Evolutionary conservation across 108 stramenopile species (phyloP).

Genomic region (Nitzschia sp.): DNA sequence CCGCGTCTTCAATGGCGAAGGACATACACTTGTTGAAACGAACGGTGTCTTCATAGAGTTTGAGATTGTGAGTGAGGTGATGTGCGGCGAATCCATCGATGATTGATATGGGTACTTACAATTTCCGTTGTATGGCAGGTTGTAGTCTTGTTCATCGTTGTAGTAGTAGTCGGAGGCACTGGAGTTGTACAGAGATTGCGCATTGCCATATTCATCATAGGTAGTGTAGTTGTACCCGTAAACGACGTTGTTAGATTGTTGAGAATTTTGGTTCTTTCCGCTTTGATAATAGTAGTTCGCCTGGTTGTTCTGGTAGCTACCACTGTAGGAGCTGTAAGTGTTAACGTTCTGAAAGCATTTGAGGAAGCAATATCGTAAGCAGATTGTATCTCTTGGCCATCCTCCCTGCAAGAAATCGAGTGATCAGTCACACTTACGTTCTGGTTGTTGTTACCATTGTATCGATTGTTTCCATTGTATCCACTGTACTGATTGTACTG

Average conservation of each 20-base stretch:
- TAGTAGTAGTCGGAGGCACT: too few species aligned
- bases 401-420: not conserved
- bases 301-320: not conserved
- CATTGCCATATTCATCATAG: too few species aligned
- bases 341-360: not conserved
- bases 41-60: constrained; percentile 13
- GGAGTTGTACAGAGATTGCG: too few species aligned
- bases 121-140: constrained; percentile 14
- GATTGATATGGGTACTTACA: too few species aligned
- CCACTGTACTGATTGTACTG: too few species aligned
- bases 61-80: not conserved
- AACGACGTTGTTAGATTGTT: not conserved
- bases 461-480: not conserved
- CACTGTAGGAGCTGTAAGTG: too few species aligned
- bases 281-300: not conserved
- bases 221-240: not conserved
- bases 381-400: too few species aligned
- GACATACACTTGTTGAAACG: constrained; percentile 17
- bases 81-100: not conserved
- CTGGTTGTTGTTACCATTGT: constrained; percentile 5
- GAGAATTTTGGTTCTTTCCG: not conserved
- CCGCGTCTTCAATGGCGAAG: constrained; percentile 19
- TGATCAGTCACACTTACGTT: not conserved
- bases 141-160: not conserved
- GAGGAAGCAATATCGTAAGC: too few species aligned